Percentiles rank a stretch among this genome's conserved stretches.
Evolutionary conservation across 1,284 basidiomycete species (phyloP).

Genomic region (Marasmius fiardii): DNA sequence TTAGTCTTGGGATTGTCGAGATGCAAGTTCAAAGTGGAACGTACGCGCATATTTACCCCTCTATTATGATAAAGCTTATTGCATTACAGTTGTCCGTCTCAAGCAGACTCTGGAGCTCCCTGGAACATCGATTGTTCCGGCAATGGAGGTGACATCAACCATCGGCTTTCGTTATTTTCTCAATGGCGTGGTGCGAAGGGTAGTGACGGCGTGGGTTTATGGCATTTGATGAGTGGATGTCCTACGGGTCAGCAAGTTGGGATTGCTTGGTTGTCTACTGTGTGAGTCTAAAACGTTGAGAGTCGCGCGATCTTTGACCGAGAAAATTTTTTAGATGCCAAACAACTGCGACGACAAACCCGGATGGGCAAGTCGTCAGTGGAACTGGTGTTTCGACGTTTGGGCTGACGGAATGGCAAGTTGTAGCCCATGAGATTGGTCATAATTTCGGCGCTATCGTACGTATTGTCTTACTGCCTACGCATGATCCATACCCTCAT

Average conservation of each 20-base stretch:
- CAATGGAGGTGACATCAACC: slow-evolving; percentile 45
- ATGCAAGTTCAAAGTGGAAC: slow-evolving; percentile 62
- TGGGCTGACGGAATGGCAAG: slow-evolving; percentile 74
- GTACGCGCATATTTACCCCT: slow-evolving; percentile 24
- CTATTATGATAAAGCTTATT: neutral
- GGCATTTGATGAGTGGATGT: slow-evolving; percentile 91
- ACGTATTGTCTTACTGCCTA: slow-evolving; percentile 27
- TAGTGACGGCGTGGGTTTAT: slow-evolving; percentile 75
- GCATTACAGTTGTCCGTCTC: slow-evolving; percentile 46
- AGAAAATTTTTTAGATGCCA: slow-evolving; percentile 44
- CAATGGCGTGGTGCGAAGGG: slow-evolving; percentile 77
- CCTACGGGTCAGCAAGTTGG: slow-evolving; percentile 84
- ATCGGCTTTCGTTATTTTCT: slow-evolving; percentile 78
- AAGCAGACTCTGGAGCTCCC: slow-evolving; percentile 40
- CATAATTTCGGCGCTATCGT: slow-evolving; percentile 93
- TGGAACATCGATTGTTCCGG: slow-evolving; percentile 57
- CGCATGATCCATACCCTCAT: slow-evolving; percentile 28
- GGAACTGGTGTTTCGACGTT: slow-evolving; percentile 85
- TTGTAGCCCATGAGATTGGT: slow-evolving; percentile 86
- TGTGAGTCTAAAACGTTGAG: slow-evolving; percentile 36
- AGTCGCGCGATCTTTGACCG: neutral
- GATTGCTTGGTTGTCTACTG: slow-evolving; percentile 85
- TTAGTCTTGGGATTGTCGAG: slow-evolving; percentile 83
- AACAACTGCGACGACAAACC: slow-evolving; percentile 43
- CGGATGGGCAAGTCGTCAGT: slow-evolving; percentile 53